These are phyloP conservation scores for Blastosporella zonata DNA, from an alignment of 1,284 basidiomycete species.

Conservation along the genomic window DNA sequence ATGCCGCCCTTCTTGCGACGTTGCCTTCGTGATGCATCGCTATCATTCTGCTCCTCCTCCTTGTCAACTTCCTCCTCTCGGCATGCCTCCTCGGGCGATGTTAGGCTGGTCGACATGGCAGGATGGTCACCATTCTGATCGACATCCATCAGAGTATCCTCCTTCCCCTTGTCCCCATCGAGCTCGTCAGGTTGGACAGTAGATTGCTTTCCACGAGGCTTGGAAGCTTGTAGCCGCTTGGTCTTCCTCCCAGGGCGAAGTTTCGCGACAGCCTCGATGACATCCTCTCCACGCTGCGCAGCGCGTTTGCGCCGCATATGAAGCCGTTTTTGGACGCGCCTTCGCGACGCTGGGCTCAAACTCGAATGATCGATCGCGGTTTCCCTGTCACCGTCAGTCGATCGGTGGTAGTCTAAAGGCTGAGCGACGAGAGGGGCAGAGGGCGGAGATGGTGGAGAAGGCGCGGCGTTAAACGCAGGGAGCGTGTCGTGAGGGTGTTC, in stretches of 20 bases:
- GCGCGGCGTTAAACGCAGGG: slow-evolving; percentile 4
- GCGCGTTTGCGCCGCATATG: slow-evolving; percentile 74
- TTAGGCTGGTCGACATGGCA: neutral
- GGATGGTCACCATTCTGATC: slow-evolving; percentile 4
- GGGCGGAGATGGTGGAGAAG: slow-evolving; percentile 5
- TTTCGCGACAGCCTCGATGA: slow-evolving; percentile 29
- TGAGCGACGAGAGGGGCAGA: slow-evolving; percentile 7
- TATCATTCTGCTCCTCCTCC: slow-evolving; percentile 4
- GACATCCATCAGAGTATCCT: slow-evolving; percentile 19
- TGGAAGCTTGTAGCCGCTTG: slow-evolving; percentile 23
- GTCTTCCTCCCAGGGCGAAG: slow-evolving; percentile 48
- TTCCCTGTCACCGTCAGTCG: slow-evolving; percentile 13
- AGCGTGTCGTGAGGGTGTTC: slow-evolving; percentile 2
- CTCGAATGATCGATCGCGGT: slow-evolving; percentile 17
- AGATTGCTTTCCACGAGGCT: slow-evolving; percentile 29
- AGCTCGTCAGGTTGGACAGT: slow-evolving; percentile 13
- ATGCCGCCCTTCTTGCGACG: slow-evolving; percentile 29
- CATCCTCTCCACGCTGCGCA: slow-evolving; percentile 34
- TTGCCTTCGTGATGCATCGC: slow-evolving; percentile 1
- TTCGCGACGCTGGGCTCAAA: slow-evolving; percentile 53
- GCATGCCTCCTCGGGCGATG: neutral
- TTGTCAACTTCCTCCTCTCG: slow-evolving; percentile 4
- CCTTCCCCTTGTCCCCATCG: slow-evolving; percentile 12
- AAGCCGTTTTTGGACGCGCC: slow-evolving; percentile 57
- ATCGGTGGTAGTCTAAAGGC: slow-evolving; percentile 11